Base-by-base conservation (phyloP, 192 early-diverging fungal species). In the Backusella macrospora region DNA sequence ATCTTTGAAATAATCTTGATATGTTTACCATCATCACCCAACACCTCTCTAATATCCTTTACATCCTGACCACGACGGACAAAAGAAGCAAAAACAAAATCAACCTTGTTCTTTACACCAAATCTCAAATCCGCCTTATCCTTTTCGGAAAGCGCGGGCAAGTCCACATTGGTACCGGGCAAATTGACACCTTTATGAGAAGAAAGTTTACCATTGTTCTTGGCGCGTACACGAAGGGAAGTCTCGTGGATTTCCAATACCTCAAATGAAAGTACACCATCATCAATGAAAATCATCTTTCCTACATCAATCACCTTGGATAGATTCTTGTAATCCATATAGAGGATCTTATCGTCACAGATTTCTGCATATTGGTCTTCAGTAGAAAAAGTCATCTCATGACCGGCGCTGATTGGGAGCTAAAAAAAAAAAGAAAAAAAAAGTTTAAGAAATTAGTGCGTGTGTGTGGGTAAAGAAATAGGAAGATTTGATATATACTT, bases 1-100 rank as follows among this genome's bases (percentile, higher is more conserved):
- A 99, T 98, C 88, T 99, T 99, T 79, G 90, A 89, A 65, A 99
- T 96, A 74, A 99, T 96, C 87, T 94, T 93, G 88, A 99, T 99
- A 69, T 86, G 73, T 74, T 89, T 91, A 63, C 94, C 95, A 52
- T 88, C 82, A 62, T 90, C 89, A 34, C 93, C 93, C 38, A 99
- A 86, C 47, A 97, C 87, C 23, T 85, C 82, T 76, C 96, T 91
- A 82, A 99, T 97, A 73, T 96, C 94, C 37, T 76, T 83, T 65
- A 99, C 91, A 80, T 99, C 97, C 74, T 94, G 84, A 12, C 92
- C 96, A 69, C 91, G 91, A 71, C 97, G 95, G 81, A 99, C 97
- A 70, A 99, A 99, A 52, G 96, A 97, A 6, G 96, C 97, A 83
- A 96, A 96, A 77, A 99, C 81, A 62, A 99, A 92, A 78, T 99